Conservation (phyloP, 345 rosid genomes). For the Excoecaria agallocha region DNA sequence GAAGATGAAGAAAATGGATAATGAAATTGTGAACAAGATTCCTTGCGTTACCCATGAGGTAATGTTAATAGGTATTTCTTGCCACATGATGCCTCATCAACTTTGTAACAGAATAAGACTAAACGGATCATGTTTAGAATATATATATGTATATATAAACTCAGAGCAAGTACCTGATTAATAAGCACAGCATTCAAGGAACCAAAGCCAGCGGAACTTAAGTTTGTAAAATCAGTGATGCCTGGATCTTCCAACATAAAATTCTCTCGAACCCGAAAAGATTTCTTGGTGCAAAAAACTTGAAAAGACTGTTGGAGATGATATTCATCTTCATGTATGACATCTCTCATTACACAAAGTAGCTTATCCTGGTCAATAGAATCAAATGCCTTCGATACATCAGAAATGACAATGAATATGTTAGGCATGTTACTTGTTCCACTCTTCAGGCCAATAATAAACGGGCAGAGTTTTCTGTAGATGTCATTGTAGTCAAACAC, state of each 20-base stretch:
- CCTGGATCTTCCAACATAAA: constrained; percentile 29
- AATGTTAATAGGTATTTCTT: not conserved
- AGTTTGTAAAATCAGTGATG: constrained; percentile 26
- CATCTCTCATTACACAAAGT: constrained; percentile 48
- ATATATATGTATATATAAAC: not conserved
- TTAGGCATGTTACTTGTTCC: constrained; percentile 34
- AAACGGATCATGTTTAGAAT: no score
- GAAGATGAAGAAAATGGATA: no score
- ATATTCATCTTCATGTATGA: constrained; percentile 49
- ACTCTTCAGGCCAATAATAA: no score
- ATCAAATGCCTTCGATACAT: constrained; percentile 87
- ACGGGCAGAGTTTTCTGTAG: no score
- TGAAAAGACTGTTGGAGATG: constrained; percentile 42
- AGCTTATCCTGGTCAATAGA: constrained; percentile 67
- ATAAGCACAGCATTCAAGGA: constrained; percentile 47
- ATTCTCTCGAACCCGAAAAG: constrained; percentile 40
- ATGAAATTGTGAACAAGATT: not conserved
- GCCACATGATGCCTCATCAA: not conserved
- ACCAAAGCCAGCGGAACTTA: constrained; percentile 34
- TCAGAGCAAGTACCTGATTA: constrained; percentile 47
- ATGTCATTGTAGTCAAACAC: constrained; percentile 75
- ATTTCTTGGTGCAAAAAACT: constrained; percentile 50
- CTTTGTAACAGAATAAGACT: no score
- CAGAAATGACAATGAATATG: constrained; percentile 63
- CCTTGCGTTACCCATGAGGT: not conserved